A percentile compares a stretch with the other conserved stretches of the same genome.
Evolutionary conservation across 352 stramenopile genomes (phyloP).

Genomic region (Globisporangium paroecandrum): DNA sequence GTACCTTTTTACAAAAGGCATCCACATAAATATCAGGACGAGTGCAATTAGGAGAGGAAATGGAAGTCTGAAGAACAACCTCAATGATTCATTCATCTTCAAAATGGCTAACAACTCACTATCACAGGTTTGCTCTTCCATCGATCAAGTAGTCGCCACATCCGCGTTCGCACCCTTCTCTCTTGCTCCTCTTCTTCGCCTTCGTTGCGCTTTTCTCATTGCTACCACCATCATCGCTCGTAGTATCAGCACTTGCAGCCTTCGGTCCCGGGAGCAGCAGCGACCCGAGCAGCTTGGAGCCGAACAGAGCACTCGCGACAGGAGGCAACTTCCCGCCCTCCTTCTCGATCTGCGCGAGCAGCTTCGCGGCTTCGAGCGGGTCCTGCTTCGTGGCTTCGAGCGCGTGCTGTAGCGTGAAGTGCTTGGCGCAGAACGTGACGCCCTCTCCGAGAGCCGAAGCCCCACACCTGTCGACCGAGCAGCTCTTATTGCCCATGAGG

Average conservation of each 20-base stretch:
- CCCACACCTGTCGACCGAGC: constrained; percentile 38
- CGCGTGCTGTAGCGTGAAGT: constrained; percentile 67
- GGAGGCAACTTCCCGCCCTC: constrained; percentile 7
- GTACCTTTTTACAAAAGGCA: no score
- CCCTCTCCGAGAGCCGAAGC: constrained; percentile 23
- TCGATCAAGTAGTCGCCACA: not conserved
- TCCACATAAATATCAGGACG: no score
- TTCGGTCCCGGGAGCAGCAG: constrained; percentile 1
- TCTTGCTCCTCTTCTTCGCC: not conserved
- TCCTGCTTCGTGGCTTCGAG: constrained; percentile 56
- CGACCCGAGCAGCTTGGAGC: constrained; percentile 17
- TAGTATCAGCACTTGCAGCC: not conserved
- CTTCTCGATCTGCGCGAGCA: constrained; percentile 49
- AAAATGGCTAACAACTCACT: no score
- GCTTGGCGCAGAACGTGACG: constrained; percentile 39
- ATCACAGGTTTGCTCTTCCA: not conserved
- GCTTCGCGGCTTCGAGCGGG: constrained; percentile 53
- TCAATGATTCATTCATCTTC: no score
- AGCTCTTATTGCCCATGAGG: constrained; percentile 1
- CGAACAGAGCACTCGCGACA: not conserved
- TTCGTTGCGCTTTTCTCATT: constrained; percentile 3
- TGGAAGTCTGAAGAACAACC: no score
- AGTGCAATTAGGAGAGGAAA: no score
- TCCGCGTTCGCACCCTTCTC: not conserved
- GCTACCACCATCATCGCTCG: no score